Conservation (phyloP, 768 basidiomycete genomes). For the Lentinula boryana region DNA sequence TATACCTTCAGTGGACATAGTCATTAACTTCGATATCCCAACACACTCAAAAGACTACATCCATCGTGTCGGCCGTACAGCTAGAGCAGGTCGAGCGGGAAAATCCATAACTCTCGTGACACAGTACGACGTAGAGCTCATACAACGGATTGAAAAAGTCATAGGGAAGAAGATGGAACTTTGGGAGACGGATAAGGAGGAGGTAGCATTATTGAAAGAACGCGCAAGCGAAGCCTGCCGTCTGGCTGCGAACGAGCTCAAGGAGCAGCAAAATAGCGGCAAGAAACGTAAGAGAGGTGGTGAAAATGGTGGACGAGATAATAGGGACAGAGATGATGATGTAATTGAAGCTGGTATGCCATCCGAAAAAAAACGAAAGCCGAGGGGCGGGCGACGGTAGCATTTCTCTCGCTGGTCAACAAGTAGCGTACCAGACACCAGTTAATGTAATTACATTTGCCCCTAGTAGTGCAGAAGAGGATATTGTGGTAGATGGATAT, state of each 20-base stretch:
- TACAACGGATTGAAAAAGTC: conserved; percentile 92
- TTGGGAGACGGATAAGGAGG: conserved; percentile 84
- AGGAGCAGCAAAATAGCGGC: conserved; percentile 48
- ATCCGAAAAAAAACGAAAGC: conserved; percentile 38
- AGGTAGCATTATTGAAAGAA: conserved; percentile 81
- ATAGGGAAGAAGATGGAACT: conserved; percentile 89
- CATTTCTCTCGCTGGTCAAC: neutral
- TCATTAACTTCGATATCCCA: conserved; percentile 97
- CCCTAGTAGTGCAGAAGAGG: conserved; percentile 37
- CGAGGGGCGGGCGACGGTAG: conserved; percentile 36
- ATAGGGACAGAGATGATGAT: conserved; percentile 90
- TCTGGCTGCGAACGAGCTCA: conserved; percentile 13
- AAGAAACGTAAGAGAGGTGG: conserved; percentile 66
- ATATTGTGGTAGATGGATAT: conserved; percentile 71
- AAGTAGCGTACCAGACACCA: conserved; percentile 25
- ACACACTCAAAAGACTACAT: conserved; percentile 99
- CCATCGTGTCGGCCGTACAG: conserved; percentile 95
- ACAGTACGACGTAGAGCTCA: conserved; percentile 95
- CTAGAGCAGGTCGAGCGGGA: conserved; percentile 94
- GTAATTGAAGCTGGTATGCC: conserved; percentile 88
- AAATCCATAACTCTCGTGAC: conserved; percentile 97
- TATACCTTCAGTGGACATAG: conserved; percentile 91
- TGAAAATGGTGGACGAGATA: conserved; percentile 65
- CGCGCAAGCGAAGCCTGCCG: conserved; percentile 81
- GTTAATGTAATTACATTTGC: conserved; percentile 21